These are phyloP conservation scores for Lumnitzera racemosa DNA, from an alignment of 345 rosid species.

Conservation along the genomic window DNA sequence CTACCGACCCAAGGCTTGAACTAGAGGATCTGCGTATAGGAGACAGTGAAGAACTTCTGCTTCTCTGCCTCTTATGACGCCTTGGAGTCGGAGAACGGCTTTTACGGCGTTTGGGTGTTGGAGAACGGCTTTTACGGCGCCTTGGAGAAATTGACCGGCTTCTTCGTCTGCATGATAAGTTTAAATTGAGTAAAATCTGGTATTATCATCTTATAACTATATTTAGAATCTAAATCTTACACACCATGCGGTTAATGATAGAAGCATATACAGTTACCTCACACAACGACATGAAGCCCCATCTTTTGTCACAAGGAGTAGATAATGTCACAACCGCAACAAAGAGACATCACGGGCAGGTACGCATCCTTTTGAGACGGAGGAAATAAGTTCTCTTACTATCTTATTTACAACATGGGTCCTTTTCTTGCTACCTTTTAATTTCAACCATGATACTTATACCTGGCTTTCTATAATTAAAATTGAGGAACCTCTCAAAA, in stretches of 20 bases:
- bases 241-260: slow-evolving; percentile 26
- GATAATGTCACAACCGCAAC: slow-evolving; percentile 74
- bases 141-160: slow-evolving; percentile 78
- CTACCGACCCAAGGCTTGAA: slow-evolving; percentile 55
- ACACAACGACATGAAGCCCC: slow-evolving; percentile 86
- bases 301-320: slow-evolving; percentile 89
- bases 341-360: slow-evolving; percentile 65
- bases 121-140: slow-evolving; percentile 59
- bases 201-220: background rate
- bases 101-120: slow-evolving; percentile 48
- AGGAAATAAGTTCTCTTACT: slow-evolving; percentile 34
- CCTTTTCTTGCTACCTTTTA: slow-evolving; percentile 10
- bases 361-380: slow-evolving; percentile 53
- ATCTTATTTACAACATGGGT: slow-evolving; percentile 24
- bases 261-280: slow-evolving; percentile 92
- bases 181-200: slow-evolving; percentile 17
- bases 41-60: slow-evolving; percentile 68
- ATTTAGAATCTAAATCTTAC: too few relatives aligned
- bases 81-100: slow-evolving; percentile 71
- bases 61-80: slow-evolving; percentile 70
- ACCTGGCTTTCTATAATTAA: too few relatives aligned
- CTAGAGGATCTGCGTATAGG: slow-evolving; percentile 52
- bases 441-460: too few relatives aligned
- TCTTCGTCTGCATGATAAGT: slow-evolving; percentile 61
- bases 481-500: too few relatives aligned